phyloP scores from a whole-genome alignment of 495 filamentous ascomycete species.

The Penicillium subrubescens region DNA sequence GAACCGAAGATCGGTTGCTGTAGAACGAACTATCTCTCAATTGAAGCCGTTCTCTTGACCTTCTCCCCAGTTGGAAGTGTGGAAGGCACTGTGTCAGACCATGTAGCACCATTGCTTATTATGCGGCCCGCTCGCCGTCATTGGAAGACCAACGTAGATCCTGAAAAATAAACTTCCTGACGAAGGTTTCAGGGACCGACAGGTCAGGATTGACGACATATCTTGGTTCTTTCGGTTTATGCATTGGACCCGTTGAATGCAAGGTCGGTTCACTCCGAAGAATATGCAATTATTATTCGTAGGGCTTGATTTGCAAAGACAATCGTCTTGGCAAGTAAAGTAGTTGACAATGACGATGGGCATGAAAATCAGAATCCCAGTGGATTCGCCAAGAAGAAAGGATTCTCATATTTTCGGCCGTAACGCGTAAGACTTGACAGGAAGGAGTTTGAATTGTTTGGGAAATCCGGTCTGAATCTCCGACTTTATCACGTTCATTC shows the following conservation, averaged over 20 bases:
- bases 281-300: neutral
- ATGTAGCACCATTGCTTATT: neutral
- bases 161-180: neutral
- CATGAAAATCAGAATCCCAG: neutral
- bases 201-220: neutral
- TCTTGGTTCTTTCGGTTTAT: too few species aligned
- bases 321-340: neutral
- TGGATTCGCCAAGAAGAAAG: neutral
- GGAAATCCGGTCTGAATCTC: slow-evolving; percentile 80
- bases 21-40: neutral
- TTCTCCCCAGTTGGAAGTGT: neutral
- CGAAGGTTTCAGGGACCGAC: neutral
- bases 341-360: neutral
- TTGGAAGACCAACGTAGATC: neutral
- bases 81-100: neutral
- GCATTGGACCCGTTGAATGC: neutral
- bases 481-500: slow-evolving; percentile 63
- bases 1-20: neutral
- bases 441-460: slow-evolving; percentile 60
- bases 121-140: neutral
- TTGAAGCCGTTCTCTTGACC: neutral
- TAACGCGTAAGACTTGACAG: slow-evolving; percentile 73
- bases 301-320: neutral
- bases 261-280: neutral
- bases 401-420: slow-evolving; percentile 29